Evolutionary conservation across 306 rosid species (phyloP).

Genomic region (Dryas octopetala): DNA sequence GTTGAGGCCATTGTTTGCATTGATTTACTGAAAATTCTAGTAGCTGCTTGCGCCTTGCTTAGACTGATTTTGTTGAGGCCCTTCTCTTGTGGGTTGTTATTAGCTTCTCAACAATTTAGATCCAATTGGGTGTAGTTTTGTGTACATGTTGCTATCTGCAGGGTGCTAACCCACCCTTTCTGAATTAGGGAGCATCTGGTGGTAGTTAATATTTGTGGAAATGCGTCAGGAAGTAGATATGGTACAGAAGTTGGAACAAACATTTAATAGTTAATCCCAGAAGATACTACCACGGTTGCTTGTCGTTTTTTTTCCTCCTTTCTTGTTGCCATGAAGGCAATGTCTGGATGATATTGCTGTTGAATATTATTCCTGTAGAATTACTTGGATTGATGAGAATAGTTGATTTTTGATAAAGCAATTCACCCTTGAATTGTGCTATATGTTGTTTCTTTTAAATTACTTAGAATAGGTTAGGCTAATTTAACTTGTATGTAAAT

Average conservation of each 20-base stretch:
- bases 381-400: neutral
- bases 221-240: neutral
- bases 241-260: neutral
- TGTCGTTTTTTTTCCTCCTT: neutral
- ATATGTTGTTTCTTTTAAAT: neutral
- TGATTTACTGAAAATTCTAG: too few species aligned
- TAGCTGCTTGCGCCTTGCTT: too few species aligned
- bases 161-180: neutral
- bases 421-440: neutral
- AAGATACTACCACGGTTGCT: neutral
- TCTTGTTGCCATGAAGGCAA: neutral
- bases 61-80: too few species aligned
- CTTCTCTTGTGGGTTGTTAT: neutral
- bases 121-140: neutral
- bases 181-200: neutral
- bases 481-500: neutral
- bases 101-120: neutral
- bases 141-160: neutral
- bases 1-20: too few species aligned
- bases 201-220: neutral
- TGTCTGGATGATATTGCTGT: neutral
- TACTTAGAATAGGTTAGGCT: neutral
- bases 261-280: neutral
- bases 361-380: neutral
- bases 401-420: neutral